A percentile compares a stretch with the other conserved stretches of the same genome.
These are phyloP conservation scores for Effrenium voratum DNA, from an alignment of 73 alveolate genomes.

Conservation along the genomic window DNA sequence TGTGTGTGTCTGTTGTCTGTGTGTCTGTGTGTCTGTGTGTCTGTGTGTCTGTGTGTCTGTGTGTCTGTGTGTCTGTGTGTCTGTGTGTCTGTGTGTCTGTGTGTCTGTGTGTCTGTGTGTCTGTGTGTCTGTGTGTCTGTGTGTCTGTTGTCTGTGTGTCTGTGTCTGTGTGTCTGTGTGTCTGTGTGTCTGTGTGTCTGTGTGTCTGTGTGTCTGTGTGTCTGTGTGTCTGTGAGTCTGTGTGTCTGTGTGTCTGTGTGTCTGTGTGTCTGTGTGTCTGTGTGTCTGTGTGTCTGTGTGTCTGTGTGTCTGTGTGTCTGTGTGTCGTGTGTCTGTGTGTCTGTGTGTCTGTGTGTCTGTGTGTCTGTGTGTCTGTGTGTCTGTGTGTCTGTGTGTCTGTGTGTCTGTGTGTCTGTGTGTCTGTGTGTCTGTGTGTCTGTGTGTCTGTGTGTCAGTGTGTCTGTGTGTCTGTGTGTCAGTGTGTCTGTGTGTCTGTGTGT, in stretches of 20 bases:
- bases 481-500: conserved; percentile 4
- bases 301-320: conserved; percentile 30
- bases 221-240: conserved; percentile 11
- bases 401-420: background rate
- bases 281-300: conserved; percentile 29
- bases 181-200: too few species aligned
- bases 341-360: background rate
- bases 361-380: conserved; percentile 18
- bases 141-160: too few species aligned
- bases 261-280: conserved; percentile 23
- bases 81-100: too few species aligned
- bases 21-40: too few species aligned
- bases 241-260: conserved; percentile 9
- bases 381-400: conserved; percentile 8
- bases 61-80: too few species aligned
- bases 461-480: background rate
- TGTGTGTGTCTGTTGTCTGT: too few species aligned
- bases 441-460: conserved; percentile 6
- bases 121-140: too few species aligned
- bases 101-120: too few species aligned
- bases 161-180: too few species aligned
- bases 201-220: too few species aligned
- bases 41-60: too few species aligned
- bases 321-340: too few species aligned
- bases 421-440: conserved; percentile 6